These are phyloP conservation scores for Tolypocladium pustulatum DNA, from an alignment of 2,329 filamentous ascomycete species.

Conservation along the genomic window DNA sequence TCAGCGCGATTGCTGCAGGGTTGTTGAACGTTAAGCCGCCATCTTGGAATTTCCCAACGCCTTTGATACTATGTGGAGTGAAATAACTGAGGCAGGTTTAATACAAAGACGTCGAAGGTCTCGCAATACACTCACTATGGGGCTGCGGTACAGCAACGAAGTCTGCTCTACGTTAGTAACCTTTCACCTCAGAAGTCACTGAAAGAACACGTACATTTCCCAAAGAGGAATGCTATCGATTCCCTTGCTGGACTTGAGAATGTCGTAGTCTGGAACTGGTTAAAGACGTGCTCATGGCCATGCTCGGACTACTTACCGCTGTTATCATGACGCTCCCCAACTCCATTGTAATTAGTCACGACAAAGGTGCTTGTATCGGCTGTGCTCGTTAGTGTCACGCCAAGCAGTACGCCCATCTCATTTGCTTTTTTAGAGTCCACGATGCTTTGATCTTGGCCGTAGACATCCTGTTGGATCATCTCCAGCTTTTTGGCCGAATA, in stretches of 20 bases:
- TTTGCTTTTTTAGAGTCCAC: constrained; percentile 1
- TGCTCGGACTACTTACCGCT: not conserved
- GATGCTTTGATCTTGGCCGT: constrained; percentile 1
- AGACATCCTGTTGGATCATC: constrained; percentile 3
- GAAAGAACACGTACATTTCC: not conserved
- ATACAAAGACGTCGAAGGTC: not conserved
- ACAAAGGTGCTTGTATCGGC: constrained; percentile 1
- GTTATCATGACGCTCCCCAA: not conserved
- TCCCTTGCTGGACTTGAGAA: not conserved
- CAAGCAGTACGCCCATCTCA: constrained; percentile 3
- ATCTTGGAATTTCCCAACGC: constrained; percentile 5
- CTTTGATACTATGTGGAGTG: constrained; percentile 1
- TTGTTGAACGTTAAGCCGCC: constrained; percentile 6
- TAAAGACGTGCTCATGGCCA: no score
- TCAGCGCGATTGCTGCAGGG: constrained; percentile 2
- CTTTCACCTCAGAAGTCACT: not conserved
- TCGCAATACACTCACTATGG: constrained; percentile 4
- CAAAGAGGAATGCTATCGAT: not conserved
- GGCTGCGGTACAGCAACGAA: constrained; percentile 2
- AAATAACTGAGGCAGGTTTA: constrained; percentile 2
- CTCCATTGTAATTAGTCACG: constrained; percentile 5
- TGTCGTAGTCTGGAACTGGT: not conserved
- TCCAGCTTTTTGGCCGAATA: constrained; percentile 3
- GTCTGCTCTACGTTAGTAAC: not conserved
- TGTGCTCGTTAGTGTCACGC: constrained; percentile 2